These are phyloP conservation scores for Aquilaria sinensis DNA, from an alignment of 345 rosid species.

Conservation along the genomic window DNA sequence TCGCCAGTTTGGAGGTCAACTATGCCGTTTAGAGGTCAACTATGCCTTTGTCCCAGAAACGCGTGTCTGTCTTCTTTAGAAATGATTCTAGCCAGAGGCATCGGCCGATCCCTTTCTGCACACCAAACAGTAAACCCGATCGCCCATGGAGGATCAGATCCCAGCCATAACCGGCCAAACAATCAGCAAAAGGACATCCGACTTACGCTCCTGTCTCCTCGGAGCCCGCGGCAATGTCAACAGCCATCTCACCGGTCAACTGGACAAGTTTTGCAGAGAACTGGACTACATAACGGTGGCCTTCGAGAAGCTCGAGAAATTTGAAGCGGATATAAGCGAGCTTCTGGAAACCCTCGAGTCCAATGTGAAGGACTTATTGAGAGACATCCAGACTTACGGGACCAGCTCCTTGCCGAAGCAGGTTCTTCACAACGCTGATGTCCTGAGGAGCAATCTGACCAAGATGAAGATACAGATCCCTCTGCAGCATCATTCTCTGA, in stretches of 20 bases:
- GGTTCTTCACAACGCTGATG: constrained; percentile 8
- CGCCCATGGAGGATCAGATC: not conserved
- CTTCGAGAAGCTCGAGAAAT: constrained; percentile 6
- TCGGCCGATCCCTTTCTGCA: too few relatives aligned
- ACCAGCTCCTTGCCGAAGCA: not conserved
- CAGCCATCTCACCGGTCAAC: not conserved
- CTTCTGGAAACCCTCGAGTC: constrained; percentile 4
- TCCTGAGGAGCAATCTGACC: constrained; percentile 25
- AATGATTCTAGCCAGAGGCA: too few relatives aligned
- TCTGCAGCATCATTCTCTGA: constrained; percentile 7
- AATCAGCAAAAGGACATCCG: not conserved
- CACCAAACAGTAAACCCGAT: too few relatives aligned
- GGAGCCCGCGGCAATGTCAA: not conserved
- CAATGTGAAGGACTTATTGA: constrained; percentile 5
- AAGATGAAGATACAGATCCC: constrained; percentile 28
- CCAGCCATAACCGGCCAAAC: not conserved
- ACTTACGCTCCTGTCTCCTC: not conserved
- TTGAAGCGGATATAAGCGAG: not conserved
- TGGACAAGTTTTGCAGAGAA: constrained; percentile 11
- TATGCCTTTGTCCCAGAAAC: too few relatives aligned
- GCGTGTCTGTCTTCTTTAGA: too few relatives aligned
- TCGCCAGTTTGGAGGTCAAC: too few relatives aligned
- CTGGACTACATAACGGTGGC: constrained; percentile 7
- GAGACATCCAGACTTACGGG: not conserved
- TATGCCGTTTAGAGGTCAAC: too few relatives aligned